Base-by-base conservation (phyloP, 2,329 filamentous ascomycete genomes). In the Colletotrichum viniferum region DNA sequence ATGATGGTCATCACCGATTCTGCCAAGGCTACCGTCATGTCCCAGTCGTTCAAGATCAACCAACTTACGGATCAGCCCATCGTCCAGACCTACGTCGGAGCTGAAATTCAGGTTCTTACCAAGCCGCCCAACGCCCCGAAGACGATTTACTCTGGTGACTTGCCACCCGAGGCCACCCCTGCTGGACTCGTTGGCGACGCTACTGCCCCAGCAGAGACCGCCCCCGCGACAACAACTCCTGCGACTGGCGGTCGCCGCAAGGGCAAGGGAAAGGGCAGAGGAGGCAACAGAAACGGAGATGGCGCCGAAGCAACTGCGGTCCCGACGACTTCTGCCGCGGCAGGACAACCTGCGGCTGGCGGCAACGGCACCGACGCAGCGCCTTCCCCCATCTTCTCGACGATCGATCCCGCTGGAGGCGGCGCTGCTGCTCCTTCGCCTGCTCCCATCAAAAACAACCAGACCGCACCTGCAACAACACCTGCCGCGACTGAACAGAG, bases 1-100 rank as follows among this genome's bases (percentile, higher is more conserved):
- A 66, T 74, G 69, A 77, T 80, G 76, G 61, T 79, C 24, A 78
- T 81, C 56, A 58, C 78, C 69, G 79, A 80, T 21, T 52, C 78
- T 7, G 70, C 66, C 24, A 43, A 64, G 36, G 58, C 34, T 21
- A 65, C 72, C 5, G 69, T 77, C 21, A 69, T 77, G 4, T 78
- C 77, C 8, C 75, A 78, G 34, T 24, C 72, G 3, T 78, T 78
- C 60, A 56, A 38, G 26, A 78, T 78, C 24, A 71, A 32, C 28
- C 64, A 76, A 60, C 73, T 76, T 16, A 69, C 71, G 36, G 52
- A 72, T 43, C 55, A 74, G 26, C 73, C 73, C 8, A 52, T 74
- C 7, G 48, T 73, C 14, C 63, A 69, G 70, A 64, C 73, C 2
- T 26, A 68, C 8, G 56, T 58, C 7, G 63, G 63, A 18, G 67